Evolutionary conservation across 306 rosid genomes (phyloP).

Genomic region (Parietaria judaica): DNA sequence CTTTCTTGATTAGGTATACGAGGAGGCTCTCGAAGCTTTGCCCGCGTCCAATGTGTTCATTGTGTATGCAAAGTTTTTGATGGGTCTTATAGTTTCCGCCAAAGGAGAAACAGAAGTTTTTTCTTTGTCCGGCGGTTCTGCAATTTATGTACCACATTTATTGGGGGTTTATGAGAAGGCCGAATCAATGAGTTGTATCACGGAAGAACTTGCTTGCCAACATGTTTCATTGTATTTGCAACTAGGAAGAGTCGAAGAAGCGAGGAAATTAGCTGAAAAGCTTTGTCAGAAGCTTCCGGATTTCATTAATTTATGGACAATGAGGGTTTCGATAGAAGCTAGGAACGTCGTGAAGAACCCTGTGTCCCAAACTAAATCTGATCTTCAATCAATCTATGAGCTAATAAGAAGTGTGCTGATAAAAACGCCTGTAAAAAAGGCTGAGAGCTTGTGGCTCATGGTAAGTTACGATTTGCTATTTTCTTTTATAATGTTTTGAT

Average conservation of each 20-base stretch:
- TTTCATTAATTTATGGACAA: conserved; percentile 46
- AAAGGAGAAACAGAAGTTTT: conserved; percentile 30
- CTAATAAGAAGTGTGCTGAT: conserved; percentile 39
- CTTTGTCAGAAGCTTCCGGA: conserved; percentile 49
- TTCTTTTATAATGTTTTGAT: neutral
- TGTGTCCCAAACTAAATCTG: conserved; percentile 41
- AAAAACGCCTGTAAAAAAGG: conserved; percentile 40
- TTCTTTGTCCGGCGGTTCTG: conserved; percentile 18
- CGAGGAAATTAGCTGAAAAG: conserved; percentile 50
- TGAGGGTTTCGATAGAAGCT: conserved; percentile 53
- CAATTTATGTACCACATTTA: conserved; percentile 31
- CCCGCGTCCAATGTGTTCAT: conserved; percentile 49
- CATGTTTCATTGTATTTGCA: conserved; percentile 54
- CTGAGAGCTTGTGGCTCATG: conserved; percentile 76
- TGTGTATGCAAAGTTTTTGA: conserved; percentile 48
- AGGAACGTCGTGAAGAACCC: conserved; percentile 36
- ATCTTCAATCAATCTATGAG: conserved; percentile 56
- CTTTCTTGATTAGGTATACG: conserved; percentile 48
- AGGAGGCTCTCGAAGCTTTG: conserved; percentile 58
- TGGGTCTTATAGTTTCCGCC: conserved; percentile 30
- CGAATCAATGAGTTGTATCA: conserved; percentile 46
- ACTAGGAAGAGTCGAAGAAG: conserved; percentile 54
- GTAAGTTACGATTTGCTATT: conserved; percentile 31
- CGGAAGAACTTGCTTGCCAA: conserved; percentile 64
- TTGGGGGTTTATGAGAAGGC: conserved; percentile 64